Evolutionary conservation across 495 filamentous ascomycete species (phyloP), one percentile per base, ranked within the genome.

Genomic region (Aspergillus funiculosus): DNA sequence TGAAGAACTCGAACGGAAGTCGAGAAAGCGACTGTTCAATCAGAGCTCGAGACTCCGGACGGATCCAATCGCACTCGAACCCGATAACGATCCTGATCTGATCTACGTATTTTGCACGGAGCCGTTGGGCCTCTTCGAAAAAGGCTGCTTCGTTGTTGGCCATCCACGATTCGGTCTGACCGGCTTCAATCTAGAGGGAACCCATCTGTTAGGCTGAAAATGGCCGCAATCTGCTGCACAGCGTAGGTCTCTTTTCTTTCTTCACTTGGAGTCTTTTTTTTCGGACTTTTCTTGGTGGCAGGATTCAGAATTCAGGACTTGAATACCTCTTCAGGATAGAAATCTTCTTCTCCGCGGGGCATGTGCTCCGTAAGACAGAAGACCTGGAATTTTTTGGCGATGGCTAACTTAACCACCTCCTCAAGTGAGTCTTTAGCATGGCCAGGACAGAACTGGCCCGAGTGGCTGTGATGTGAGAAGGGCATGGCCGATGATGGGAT

Each of bases 391-490:
- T 85, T 82, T 45, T 80, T 73, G 37, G 68, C 59, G 62, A 97
- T 89, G 52, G 92, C 92, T 14, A 79, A 75, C 51, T 79, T 75
- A 59, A 97, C 73, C 45, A 97, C 78, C 50, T 87, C 82, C 59
- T 95, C 91, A 17, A 97, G 78, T 11, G 78, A 75, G 64, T 91
- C 77, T 59, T 82, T 77, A 17, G 91, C 92, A 70, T 97, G 92
- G 55, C 83, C 76, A 7, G 79, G 82, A 69, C 94, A 98, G 76
- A 97, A 97, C 66, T 97, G 86, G 39, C 92, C 94, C 36, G 90
- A 96, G 72, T 98, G 92, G 61, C 87, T 92, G 68, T 98, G 94
- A 68, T 96, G 92, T n/a, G 92, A 89, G 72, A 92, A 94, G 7
- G 92, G 89, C 92, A 98, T 98, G 17, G 15, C 39, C 5, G 25